Evolutionary conservation across 352 stramenopile species (phyloP).

Genomic region (Phytopythium chamaehyphon): DNA sequence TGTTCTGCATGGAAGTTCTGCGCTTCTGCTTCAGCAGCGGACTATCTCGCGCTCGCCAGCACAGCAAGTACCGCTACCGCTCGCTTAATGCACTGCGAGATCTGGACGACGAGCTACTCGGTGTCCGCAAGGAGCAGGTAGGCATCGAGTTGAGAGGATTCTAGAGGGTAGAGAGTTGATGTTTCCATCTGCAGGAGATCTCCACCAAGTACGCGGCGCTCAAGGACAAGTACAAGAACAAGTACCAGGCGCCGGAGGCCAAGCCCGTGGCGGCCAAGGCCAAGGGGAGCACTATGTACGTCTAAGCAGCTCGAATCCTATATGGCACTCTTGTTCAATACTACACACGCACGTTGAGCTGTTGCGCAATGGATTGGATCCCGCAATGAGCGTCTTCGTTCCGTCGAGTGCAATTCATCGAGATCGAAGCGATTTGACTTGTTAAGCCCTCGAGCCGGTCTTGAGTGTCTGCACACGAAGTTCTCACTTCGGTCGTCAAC

Average conservation of each 20-base stretch:
- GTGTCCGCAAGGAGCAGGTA: constrained; percentile 67
- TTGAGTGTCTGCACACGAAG: constrained; percentile 26
- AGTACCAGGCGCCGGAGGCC: constrained; percentile 50
- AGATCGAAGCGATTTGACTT: constrained; percentile 24
- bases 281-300: constrained; percentile 25
- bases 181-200: constrained; percentile 37
- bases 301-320: constrained; percentile 15
- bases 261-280: constrained; percentile 16
- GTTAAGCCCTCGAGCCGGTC: constrained; percentile 25
- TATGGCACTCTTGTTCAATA: background rate
- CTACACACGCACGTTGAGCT: constrained; percentile 37
- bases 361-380: constrained; percentile 33
- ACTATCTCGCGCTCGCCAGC: constrained; percentile 34
- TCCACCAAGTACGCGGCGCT: constrained; percentile 67
- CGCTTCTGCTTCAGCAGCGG: constrained; percentile 69
- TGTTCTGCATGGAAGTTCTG: constrained; percentile 67
- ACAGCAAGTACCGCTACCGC: constrained; percentile 55
- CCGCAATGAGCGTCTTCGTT: constrained; percentile 37
- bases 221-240: constrained; percentile 74
- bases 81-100: constrained; percentile 52
- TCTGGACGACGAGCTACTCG: constrained; percentile 67
- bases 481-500: constrained; percentile 40
- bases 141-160: too few relatives aligned
- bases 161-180: too few relatives aligned
- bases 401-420: constrained; percentile 25